phyloP scores from a whole-genome alignment of 1,284 basidiomycete species.

The Irpex sp. region DNA sequence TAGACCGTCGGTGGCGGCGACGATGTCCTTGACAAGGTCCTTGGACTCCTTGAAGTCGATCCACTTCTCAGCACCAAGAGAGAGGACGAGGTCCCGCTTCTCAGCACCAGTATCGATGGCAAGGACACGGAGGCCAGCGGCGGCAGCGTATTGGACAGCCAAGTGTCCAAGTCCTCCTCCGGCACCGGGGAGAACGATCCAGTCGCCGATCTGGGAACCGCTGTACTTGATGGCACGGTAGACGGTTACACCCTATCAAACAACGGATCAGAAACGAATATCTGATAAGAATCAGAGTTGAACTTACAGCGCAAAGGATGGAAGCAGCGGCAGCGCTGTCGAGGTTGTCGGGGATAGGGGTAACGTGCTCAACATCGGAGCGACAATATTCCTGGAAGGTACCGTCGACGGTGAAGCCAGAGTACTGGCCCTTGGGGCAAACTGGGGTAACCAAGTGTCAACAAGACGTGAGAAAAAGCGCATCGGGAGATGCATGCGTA shows the following conservation, averaged over 20 bases:
- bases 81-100: slow-evolving; percentile 66
- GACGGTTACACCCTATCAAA: slow-evolving; percentile 63
- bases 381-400: slow-evolving; percentile 81
- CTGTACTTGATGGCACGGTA: slow-evolving; percentile 85
- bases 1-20: slow-evolving; percentile 61
- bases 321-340: slow-evolving; percentile 73
- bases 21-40: slow-evolving; percentile 61
- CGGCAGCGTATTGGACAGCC: slow-evolving; percentile 75
- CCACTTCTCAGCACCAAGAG: slow-evolving; percentile 77
- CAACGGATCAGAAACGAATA: not conserved
- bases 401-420: slow-evolving; percentile 78
- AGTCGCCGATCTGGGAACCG: slow-evolving; percentile 70
- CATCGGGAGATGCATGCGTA: slow-evolving; percentile 26
- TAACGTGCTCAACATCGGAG: slow-evolving; percentile 43
- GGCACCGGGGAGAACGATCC: slow-evolving; percentile 78
- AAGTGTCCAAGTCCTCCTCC: slow-evolving; percentile 75
- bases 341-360: slow-evolving; percentile 69
- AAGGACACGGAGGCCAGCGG: slow-evolving; percentile 76
- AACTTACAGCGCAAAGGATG: slow-evolving; percentile 73
- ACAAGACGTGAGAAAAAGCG: not conserved
- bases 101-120: slow-evolving; percentile 79
- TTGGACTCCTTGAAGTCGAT: slow-evolving; percentile 73
- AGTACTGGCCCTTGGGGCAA: slow-evolving; percentile 59
- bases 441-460: slow-evolving; percentile 31
- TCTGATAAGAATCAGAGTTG: not conserved